Evolutionary conservation across 192 early-diverging fungal genomes (phyloP), one percentile per base, ranked within the genome.

Genomic region (Entomortierella lignicola): DNA sequence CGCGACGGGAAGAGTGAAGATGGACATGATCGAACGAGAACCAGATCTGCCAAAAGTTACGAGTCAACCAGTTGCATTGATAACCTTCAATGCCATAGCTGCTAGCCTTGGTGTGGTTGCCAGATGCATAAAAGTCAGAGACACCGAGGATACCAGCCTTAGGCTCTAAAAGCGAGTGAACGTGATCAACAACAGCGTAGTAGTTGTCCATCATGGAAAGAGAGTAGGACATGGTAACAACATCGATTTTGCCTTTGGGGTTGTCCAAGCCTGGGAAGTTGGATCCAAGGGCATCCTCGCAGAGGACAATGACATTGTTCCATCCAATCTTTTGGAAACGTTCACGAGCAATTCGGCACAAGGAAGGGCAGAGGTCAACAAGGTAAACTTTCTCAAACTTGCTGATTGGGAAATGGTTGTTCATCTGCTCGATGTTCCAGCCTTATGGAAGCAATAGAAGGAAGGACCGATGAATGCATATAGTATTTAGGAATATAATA

Each of bases 21-120:
- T 93, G 89, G 62, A 96, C 89, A 77, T 94, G 94, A 81, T 96
- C 94, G 23, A 89, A 75, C 34, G 92, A 91, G 79, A 96, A 96
- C 93, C 94, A 96, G 67, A 92, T 92, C 60, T 90, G 85, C 94
- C 93, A 96, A 72, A 96, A 96, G 83, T 89, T 89, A 42, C 92
- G 89, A 12, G 87, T 89, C 68, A 94, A 84, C 94, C 94, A 96
- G 56, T 73, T 85, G 61, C 91, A 89, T 50, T 91, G 89, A 48
- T 92, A 90, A 18, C 85, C 86, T 23, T 90, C 79, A 29, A 85
- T 84, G 20, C 87, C 77, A 0, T 87, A 86, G 37, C 84, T 75
- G 43, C 84, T 86, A 26, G 85, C 57, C 20, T 81, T 68, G 23
- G 47, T 41, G 23, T 80, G 55, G 31, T 77, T 69, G 39, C 72